phyloP scores from a whole-genome alignment of 2,329 filamentous ascomycete genomes.

The Colletotrichum tabaci region DNA sequence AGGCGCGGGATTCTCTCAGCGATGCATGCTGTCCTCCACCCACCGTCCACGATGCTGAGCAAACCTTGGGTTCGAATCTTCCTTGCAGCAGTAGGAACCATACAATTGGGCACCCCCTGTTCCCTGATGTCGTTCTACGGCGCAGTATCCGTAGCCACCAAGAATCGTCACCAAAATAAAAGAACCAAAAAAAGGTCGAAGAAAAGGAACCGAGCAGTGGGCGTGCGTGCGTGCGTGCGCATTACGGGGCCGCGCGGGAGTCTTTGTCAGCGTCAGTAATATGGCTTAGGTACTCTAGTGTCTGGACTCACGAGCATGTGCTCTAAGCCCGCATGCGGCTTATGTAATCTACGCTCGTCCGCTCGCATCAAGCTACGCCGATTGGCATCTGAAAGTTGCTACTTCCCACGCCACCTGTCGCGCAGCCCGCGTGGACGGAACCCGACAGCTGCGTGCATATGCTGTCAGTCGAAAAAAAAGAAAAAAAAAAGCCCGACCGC shows the following conservation, averaged over 20 bases:
- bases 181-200: neutral
- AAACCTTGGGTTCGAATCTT: neutral
- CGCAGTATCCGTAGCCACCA: neutral
- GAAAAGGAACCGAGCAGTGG: neutral
- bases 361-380: neutral
- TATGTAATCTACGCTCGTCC: neutral
- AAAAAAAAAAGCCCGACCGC: slow-evolving; percentile 28
- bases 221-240: too few species aligned
- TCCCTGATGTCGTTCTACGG: too few species aligned
- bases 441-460: neutral
- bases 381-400: neutral
- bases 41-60: neutral
- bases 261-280: slow-evolving; percentile 27
- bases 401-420: neutral
- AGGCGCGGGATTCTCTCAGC: slow-evolving; percentile 1
- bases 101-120: neutral
- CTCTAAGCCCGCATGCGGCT: neutral
- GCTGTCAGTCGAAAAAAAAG: neutral
- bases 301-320: neutral
- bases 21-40: neutral
- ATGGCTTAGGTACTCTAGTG: too few species aligned
- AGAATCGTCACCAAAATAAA: neutral
- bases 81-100: neutral
- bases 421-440: neutral
- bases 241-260: slow-evolving; percentile 15